These are phyloP conservation scores for Salix udensis DNA, from an alignment of 345 rosid species.

Conservation along the genomic window DNA sequence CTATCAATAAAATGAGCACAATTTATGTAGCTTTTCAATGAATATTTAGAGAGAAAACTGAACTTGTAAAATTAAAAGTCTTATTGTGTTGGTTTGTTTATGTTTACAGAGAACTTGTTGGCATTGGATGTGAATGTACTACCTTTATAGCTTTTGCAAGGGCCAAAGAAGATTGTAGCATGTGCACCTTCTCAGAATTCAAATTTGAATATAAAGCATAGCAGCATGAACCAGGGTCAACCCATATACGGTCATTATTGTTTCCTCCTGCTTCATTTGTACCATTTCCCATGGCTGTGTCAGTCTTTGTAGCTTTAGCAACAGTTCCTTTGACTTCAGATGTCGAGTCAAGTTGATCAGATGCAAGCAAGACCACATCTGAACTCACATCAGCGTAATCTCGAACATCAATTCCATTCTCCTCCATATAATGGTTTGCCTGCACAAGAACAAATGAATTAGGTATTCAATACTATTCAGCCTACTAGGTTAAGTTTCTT, in stretches of 20 bases:
- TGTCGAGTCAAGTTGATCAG: conserved; percentile 43
- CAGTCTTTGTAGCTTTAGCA: conserved; percentile 10
- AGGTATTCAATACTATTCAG: background rate
- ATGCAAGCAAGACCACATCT: conserved; percentile 67
- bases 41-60: no score
- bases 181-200: conserved; percentile 56
- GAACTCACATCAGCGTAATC: conserved; percentile 63
- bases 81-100: background rate
- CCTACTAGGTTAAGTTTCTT: background rate
- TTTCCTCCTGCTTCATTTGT: conserved; percentile 26
- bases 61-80: background rate
- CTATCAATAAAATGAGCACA: no score
- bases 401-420: conserved; percentile 59
- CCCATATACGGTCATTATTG: conserved; percentile 58
- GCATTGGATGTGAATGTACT: conserved; percentile 7
- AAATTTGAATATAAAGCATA: conserved; percentile 83
- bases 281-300: conserved; percentile 7
- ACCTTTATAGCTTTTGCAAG: conserved; percentile 96
- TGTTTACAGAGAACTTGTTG: background rate
- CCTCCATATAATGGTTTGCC: conserved; percentile 49
- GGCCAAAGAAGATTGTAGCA: conserved; percentile 83
- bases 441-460: conserved; percentile 17
- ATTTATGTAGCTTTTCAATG: no score
- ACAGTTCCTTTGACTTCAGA: conserved; percentile 19
- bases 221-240: conserved; percentile 79